Conservation (phyloP, 371 early-diverging fungal species). For the Sporodiniella umbellata region DNA sequence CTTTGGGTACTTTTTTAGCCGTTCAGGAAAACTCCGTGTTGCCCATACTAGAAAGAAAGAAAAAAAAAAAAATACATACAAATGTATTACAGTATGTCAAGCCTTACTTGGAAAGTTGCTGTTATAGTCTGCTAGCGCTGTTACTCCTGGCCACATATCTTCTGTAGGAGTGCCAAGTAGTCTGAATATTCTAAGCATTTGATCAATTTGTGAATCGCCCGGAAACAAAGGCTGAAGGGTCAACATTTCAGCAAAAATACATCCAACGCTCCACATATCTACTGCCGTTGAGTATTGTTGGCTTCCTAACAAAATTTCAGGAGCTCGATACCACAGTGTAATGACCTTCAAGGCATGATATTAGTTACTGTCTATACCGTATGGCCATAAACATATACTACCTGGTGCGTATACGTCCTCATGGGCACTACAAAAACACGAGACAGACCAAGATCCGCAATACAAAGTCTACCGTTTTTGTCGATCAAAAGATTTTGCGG, state of each 20-base stretch:
- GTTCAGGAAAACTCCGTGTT: conserved; percentile 9
- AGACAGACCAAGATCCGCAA: conserved; percentile 96
- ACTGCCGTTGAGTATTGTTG: conserved; percentile 89
- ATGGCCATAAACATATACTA: too few relatives aligned
- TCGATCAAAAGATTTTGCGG: conserved; percentile 95
- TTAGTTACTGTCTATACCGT: too few relatives aligned
- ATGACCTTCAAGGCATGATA: conserved; percentile 69
- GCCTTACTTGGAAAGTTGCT: conserved; percentile 20
- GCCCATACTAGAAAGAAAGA: neutral
- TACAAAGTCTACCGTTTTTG: conserved; percentile 77
- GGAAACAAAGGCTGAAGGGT: conserved; percentile 82
- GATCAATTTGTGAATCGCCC: conserved; percentile 19
- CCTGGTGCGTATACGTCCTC: conserved; percentile 93
- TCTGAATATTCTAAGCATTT: conserved; percentile 24
- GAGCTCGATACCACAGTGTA: conserved; percentile 97
- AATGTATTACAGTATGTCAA: too few relatives aligned
- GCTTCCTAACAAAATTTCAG: conserved; percentile 93
- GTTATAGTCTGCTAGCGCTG: conserved; percentile 55
- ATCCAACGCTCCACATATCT: conserved; percentile 99
- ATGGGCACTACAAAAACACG: conserved; percentile 87
- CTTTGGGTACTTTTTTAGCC: too few relatives aligned
- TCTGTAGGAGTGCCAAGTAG: conserved; percentile 94
- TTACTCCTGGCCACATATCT: conserved; percentile 86
- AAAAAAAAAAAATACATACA: neutral
- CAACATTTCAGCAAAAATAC: conserved; percentile 96